Percentiles rank a stretch among this genome's conserved stretches.
Conservation (phyloP, 1,284 basidiomycete genomes). For the Heliocybe sulcata region DNA sequence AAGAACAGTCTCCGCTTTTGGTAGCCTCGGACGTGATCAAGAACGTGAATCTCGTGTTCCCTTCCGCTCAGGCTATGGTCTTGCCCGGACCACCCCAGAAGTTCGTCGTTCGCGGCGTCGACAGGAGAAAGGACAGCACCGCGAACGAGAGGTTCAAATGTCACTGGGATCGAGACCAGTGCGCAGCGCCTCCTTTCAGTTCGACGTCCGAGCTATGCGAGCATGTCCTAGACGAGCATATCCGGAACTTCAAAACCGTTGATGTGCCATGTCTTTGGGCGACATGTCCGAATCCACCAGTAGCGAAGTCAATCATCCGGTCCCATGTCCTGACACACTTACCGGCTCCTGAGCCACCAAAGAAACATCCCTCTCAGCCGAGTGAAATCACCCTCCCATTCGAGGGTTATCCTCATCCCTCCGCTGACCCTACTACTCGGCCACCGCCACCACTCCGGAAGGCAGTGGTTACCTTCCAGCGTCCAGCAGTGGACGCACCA, state of each 20-base stretch:
- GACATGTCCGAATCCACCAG: constrained; percentile 41
- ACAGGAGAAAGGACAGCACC: constrained; percentile 50
- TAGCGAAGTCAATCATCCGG: constrained; percentile 44
- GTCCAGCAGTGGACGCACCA: constrained; percentile 56
- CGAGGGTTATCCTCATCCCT: constrained; percentile 44
- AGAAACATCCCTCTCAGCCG: constrained; percentile 58
- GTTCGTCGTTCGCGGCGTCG: constrained; percentile 79
- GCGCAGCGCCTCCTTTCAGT: constrained; percentile 36
- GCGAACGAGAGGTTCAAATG: constrained; percentile 58
- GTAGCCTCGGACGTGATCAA: constrained; percentile 86
- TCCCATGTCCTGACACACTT: constrained; percentile 71
- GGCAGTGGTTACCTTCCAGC: constrained; percentile 46
- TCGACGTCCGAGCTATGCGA: constrained; percentile 58
- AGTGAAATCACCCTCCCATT: constrained; percentile 60
- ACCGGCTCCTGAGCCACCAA: constrained; percentile 41
- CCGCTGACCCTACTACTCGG: constrained; percentile 52
- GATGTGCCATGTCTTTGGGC: constrained; percentile 59
- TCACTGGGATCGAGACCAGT: constrained; percentile 56
- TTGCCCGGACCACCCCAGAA: constrained; percentile 58
- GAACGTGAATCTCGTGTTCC: constrained; percentile 72
- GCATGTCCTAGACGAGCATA: constrained; percentile 50
- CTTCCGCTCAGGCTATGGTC: constrained; percentile 79
- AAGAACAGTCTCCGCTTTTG: constrained; percentile 51
- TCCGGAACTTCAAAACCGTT: constrained; percentile 33
- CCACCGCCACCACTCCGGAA: constrained; percentile 56